These are phyloP conservation scores for Argentina anserina DNA, from an alignment of 306 rosid genomes.

Conservation along the genomic window DNA sequence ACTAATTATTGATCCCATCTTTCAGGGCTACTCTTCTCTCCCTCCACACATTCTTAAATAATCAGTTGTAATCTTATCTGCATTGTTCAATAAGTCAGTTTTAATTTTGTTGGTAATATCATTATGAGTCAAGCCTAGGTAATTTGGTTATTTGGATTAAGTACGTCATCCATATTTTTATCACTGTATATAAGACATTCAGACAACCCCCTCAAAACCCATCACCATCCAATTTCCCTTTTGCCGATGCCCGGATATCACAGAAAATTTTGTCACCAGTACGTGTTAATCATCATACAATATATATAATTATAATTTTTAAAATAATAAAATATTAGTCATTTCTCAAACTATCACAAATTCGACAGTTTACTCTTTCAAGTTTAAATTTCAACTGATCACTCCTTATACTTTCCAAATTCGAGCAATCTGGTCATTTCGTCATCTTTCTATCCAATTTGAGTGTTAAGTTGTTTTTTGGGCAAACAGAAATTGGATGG, in stretches of 20 bases:
- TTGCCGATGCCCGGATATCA: constrained; percentile 9
- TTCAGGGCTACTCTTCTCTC: background rate
- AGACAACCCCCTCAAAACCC: background rate
- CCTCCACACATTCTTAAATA: background rate
- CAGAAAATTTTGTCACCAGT: background rate
- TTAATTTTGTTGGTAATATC: too few species aligned
- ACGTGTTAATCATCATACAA: constrained; percentile 8
- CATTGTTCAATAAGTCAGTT: background rate
- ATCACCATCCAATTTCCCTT: constrained; percentile 10
- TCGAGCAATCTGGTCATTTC: too few species aligned
- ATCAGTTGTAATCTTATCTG: background rate
- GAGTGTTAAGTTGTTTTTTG: too few species aligned
- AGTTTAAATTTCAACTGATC: too few species aligned
- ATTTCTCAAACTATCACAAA: too few species aligned
- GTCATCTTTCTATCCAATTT: too few species aligned
- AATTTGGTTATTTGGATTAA: background rate
- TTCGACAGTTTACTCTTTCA: too few species aligned
- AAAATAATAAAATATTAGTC: too few species aligned
- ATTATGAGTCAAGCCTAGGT: background rate
- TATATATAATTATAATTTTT: background rate
- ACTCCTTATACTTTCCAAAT: too few species aligned
- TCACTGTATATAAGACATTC: constrained; percentile 12
- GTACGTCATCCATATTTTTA: constrained; percentile 1
- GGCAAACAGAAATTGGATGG: too few species aligned
- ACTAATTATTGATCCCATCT: too few species aligned